phyloP scores from a whole-genome alignment of 805 yeast genomes.

The Kregervanrija pseudodelftensis region DNA sequence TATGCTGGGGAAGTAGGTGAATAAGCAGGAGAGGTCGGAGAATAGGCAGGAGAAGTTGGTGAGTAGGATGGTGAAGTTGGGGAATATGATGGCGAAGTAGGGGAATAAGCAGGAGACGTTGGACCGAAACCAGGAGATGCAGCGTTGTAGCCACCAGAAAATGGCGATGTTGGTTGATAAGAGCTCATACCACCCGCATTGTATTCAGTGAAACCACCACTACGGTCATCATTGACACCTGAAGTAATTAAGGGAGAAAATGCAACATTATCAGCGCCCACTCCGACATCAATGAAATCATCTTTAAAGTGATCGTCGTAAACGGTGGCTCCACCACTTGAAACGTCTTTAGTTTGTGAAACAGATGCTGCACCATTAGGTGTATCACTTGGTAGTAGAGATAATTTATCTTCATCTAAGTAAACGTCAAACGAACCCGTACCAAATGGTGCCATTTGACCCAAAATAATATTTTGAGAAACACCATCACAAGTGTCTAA shows the following conservation, averaged over 20 bases:
- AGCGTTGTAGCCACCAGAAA: slow-evolving; percentile 37
- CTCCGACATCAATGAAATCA: slow-evolving; percentile 40
- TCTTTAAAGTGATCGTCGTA: slow-evolving; percentile 68
- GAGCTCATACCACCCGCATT: slow-evolving; percentile 46
- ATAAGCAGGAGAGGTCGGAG: slow-evolving; percentile 71
- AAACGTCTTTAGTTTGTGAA: slow-evolving; percentile 32
- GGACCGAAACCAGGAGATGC: slow-evolving; percentile 41
- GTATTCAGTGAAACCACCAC: slow-evolving; percentile 84
- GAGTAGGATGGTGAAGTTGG: slow-evolving; percentile 48
- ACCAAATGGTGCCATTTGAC: slow-evolving; percentile 98
- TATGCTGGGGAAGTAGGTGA: slow-evolving; percentile 55
- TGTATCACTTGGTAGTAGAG: slow-evolving; percentile 48
- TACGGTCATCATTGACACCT: slow-evolving; percentile 65
- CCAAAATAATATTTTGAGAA: slow-evolving; percentile 94
- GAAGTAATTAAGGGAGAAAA: slow-evolving; percentile 92
- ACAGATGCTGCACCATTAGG: slow-evolving; percentile 31
- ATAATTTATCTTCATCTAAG: slow-evolving; percentile 84
- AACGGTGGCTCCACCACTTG: slow-evolving; percentile 87
- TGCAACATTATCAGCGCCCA: slow-evolving; percentile 54
- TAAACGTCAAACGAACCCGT: slow-evolving; percentile 96
- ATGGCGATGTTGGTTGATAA: slow-evolving; percentile 48
- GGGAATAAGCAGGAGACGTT: slow-evolving; percentile 41
- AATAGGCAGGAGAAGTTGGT: slow-evolving; percentile 62
- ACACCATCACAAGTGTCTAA: slow-evolving; percentile 98
- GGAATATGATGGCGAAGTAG: slow-evolving; percentile 52